Percentiles rank a stretch among this genome's conserved stretches.
These are phyloP conservation scores for Medicago truncatula DNA, from an alignment of 306 rosid species.

Conservation along the genomic window MtrunA17r5.0-ANR NC_053042.1:48736001-48736500, in stretches of 20 bases:
- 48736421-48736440: neutral
- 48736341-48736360: neutral
- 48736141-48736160: neutral
- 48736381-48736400: neutral
- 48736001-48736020: neutral
- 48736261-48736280: neutral
- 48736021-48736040: neutral
- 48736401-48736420: neutral
- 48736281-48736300: constrained; percentile 6
- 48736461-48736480: neutral
- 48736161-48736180: neutral
- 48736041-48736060: neutral
- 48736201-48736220: neutral
- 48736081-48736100: neutral
- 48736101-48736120: too few relatives aligned
- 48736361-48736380: neutral
- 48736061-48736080: neutral
- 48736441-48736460: neutral
- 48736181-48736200: neutral
- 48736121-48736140: neutral
- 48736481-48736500: neutral
- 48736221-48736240: neutral
- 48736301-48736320: neutral
- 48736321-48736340: neutral
- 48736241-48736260: neutral